A percentile compares a stretch with the other conserved stretches of the same genome.
Conservation (phyloP, 257 asterid genomes). For the Solanum clarkiae region DNA sequence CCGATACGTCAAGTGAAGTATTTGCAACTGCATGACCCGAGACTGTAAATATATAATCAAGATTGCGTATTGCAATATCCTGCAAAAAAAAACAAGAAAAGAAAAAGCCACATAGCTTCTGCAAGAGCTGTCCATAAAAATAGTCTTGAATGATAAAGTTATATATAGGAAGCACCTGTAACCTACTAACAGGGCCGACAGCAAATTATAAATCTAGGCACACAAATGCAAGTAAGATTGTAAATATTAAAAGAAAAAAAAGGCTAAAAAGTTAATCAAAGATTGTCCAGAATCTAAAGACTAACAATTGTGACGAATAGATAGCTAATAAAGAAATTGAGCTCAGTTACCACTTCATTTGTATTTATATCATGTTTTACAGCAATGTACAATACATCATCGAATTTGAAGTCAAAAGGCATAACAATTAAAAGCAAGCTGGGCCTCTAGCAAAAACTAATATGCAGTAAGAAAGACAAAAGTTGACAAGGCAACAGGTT, state of each 20-base stretch:
- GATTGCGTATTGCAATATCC: constrained; percentile 87
- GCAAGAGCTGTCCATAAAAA: not conserved
- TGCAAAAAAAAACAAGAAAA: constrained; percentile 28
- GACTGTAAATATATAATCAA: constrained; percentile 76
- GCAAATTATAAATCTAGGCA: not conserved
- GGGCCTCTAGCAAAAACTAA: not conserved
- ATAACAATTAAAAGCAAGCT: not conserved
- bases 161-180: not conserved
- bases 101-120: not conserved
- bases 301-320: not conserved
- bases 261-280: not conserved
- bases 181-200: not conserved
- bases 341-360: not conserved
- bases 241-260: not conserved
- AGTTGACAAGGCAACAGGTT: not conserved
- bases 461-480: not conserved
- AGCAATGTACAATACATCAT: not conserved
- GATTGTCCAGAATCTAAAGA: not conserved
- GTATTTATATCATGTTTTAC: not conserved
- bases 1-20: constrained; percentile 63
- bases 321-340: not conserved
- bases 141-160: not conserved
- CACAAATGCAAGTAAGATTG: not conserved
- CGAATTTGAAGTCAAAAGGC: not conserved
- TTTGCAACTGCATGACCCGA: constrained; percentile 47